These are phyloP conservation scores for Nepenthes alata DNA, from an alignment of 179 eudicot genomes.

Conservation along the genomic window DNA sequence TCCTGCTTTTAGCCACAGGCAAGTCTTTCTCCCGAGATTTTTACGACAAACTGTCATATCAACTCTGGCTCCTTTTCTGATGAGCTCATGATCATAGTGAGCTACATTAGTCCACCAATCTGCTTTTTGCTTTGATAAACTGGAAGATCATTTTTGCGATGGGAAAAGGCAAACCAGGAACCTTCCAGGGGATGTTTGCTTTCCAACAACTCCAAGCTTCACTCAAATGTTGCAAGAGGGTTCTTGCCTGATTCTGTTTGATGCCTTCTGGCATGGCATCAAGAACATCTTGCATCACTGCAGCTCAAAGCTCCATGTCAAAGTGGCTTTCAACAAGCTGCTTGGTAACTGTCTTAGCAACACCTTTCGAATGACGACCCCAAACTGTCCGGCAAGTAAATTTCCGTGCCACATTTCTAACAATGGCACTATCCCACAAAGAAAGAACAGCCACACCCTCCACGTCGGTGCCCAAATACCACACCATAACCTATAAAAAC, in stretches of 20 bases:
- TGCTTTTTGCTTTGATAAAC: constrained; percentile 88
- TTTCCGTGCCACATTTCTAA: constrained; percentile 97
- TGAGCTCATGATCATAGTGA: constrained; percentile 95
- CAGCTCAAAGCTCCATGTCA: constrained; percentile 99
- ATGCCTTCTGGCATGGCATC: constrained; percentile 99
- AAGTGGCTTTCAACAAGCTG: constrained; percentile 99
- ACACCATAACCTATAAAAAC: constrained; percentile 97
- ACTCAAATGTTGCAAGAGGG: constrained; percentile 94
- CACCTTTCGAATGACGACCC: constrained; percentile 98
- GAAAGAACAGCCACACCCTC: constrained; percentile 99
- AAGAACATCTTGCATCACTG: constrained; percentile 99
- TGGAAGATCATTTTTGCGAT: constrained; percentile 98
- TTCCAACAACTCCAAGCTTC: constrained; percentile 99
- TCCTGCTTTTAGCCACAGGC: constrained; percentile 97
- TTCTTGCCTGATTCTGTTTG: constrained; percentile 89
- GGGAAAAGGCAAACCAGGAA: constrained; percentile 94
- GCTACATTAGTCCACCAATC: constrained; percentile 99
- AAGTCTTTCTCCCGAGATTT: constrained; percentile 92
- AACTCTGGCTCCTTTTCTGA: constrained; percentile 93
- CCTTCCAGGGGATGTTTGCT: constrained; percentile 99
- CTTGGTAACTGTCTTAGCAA: constrained; percentile 96
- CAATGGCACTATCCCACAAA: constrained; percentile 94
- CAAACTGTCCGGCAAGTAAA: constrained; percentile 91
- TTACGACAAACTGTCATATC: constrained; percentile 97
- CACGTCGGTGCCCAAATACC: constrained; percentile 99